Evolutionary conservation across 345 rosid genomes (phyloP).

Genomic region (Salix purpurea): DNA sequence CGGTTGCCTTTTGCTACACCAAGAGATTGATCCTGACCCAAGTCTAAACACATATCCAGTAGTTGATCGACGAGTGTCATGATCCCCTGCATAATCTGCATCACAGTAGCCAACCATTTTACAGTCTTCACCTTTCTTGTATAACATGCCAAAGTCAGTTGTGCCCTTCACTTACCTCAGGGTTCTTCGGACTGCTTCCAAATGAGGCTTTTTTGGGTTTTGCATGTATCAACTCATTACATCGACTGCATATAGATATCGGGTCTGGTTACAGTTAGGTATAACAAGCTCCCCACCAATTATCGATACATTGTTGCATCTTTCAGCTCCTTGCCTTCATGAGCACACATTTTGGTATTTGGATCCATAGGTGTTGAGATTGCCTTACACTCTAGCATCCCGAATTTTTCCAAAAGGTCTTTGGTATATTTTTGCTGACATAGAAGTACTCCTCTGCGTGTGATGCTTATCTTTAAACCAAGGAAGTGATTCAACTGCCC

Average conservation of each 20-base stretch:
- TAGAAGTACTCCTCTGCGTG: not conserved
- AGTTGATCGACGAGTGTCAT: not conserved
- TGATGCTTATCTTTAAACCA: too few relatives aligned
- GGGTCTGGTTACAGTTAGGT: not conserved
- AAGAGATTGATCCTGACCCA: not conserved
- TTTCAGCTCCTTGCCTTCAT: not conserved
- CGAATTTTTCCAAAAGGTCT: not conserved
- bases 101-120: not conserved
- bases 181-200: not conserved
- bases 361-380: not conserved
- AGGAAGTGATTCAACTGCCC: too few relatives aligned
- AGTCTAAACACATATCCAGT: not conserved
- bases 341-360: not conserved
- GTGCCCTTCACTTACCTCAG: not conserved
- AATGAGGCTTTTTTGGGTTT: constrained; percentile 5
- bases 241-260: not conserved
- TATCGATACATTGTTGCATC: not conserved
- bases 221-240: not conserved
- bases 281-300: not conserved
- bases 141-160: not conserved
- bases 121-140: not conserved
- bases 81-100: not conserved
- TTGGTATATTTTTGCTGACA: not conserved
- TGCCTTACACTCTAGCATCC: not conserved
- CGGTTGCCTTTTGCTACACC: not conserved